These are phyloP conservation scores for Starmerella sp. DNA, from an alignment of 805 yeast genomes.

Conservation along the genomic window DNA sequence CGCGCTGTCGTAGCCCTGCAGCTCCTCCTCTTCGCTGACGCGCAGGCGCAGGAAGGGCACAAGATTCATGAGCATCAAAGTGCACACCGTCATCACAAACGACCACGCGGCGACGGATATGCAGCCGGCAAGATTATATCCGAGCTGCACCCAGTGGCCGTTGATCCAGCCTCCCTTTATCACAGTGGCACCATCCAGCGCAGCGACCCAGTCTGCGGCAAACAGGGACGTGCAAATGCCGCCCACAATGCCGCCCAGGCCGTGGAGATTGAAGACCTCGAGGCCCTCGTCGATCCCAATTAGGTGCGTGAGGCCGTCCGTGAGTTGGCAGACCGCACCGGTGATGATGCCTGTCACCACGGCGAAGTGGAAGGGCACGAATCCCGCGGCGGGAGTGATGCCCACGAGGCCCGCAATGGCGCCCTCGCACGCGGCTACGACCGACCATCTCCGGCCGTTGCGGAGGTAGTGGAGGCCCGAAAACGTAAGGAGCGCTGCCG, in stretches of 20 bases:
- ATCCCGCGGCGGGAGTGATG: slow-evolving; percentile 95
- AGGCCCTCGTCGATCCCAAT: slow-evolving; percentile 83
- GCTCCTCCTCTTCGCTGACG: slow-evolving; percentile 8
- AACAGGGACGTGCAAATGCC: slow-evolving; percentile 24
- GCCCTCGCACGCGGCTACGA: slow-evolving; percentile 88
- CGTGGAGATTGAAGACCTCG: slow-evolving; percentile 34
- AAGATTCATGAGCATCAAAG: slow-evolving; percentile 5
- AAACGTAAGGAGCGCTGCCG: slow-evolving; percentile 37
- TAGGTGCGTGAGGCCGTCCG: slow-evolving; percentile 63
- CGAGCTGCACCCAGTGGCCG: slow-evolving; percentile 13
- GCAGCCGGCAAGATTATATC: slow-evolving; percentile 12
- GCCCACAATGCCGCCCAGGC: not conserved
- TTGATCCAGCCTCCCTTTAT: slow-evolving; percentile 16
- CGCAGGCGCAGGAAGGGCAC: slow-evolving; percentile 11
- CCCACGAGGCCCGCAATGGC: slow-evolving; percentile 88
- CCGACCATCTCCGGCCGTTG: slow-evolving; percentile 72
- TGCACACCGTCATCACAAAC: slow-evolving; percentile 5
- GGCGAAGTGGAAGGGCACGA: slow-evolving; percentile 73
- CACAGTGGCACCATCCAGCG: slow-evolving; percentile 9
- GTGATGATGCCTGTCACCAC: slow-evolving; percentile 63
- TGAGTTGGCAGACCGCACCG: slow-evolving; percentile 68
- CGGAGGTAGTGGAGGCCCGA: slow-evolving; percentile 35
- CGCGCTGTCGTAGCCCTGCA: slow-evolving; percentile 6
- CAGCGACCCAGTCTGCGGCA: slow-evolving; percentile 34
- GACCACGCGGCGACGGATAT: slow-evolving; percentile 15